Base-by-base conservation (phyloP, 495 filamentous ascomycete genomes). In the Hypoxylon lenormandii region DNA sequence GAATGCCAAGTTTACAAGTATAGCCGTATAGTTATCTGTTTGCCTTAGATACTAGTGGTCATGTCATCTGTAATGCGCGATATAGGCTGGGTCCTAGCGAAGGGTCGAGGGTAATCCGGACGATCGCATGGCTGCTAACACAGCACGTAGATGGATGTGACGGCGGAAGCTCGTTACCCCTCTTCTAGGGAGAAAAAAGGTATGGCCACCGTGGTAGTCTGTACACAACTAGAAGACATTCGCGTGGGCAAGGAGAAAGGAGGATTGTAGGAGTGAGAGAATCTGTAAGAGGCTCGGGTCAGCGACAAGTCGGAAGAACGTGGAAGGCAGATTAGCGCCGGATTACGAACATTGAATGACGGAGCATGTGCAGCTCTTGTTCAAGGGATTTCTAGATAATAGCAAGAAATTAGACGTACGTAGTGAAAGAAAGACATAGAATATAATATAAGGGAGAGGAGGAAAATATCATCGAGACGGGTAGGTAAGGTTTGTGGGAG, bases 401-500 rank as follows among this genome's bases (percentile, higher is more conserved):
- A 38, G 2, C 4, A 23, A 19, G 7, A 28, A 21, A 48, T 16
- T 48, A 5, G 37, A 37, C 19, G 1, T 28, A 19, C 21, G n/a
- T 28, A 23, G 10, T 47, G 6, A 21, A 16, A 40, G 38, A 30
- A 1, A 63, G 36, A 7, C 48, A 19, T 10, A 21, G n/a, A 5
- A 51, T 1, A 10, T 12, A 19, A 33, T n/a, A 13, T 36, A 11
- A 7, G 1, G n/a, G 23, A 30, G 28, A 55, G 23, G 33, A 52
- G 19, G 57, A 62, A 43, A 66, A 45, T 36, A 8, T 15, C 61
- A 42, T 23, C 12, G 37, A 55, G 30, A 47, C 18, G 3, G 30
- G 46, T 13, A 36, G 16, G 30, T 33, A 52, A 61, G 52, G 58
- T 60, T 56, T 70, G 66, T 60, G 57, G 57, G 62, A 71, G 42